These are phyloP conservation scores for Coemansia furcata DNA, from an alignment of 192 early-diverging fungal genomes.

Conservation along the genomic window DNA sequence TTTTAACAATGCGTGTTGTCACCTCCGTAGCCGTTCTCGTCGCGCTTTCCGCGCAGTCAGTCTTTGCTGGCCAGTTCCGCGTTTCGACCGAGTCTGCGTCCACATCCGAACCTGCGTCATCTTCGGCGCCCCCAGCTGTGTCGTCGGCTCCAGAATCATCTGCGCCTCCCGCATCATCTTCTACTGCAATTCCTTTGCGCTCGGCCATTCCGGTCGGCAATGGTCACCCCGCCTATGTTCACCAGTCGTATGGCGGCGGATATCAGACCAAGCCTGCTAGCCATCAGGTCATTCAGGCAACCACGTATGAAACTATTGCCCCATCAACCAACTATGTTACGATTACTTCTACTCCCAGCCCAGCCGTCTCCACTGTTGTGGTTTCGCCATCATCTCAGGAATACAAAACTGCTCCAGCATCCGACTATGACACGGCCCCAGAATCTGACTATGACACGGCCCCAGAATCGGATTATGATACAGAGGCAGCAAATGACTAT, in stretches of 20 bases:
- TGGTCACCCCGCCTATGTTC: conserved; percentile 1
- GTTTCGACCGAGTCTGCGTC: neutral
- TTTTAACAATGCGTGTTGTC: conserved; percentile 25
- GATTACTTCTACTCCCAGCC: conserved; percentile 6
- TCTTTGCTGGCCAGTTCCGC: conserved; percentile 21
- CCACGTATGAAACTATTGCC: neutral
- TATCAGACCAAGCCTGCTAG: neutral
- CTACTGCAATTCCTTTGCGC: conserved; percentile 1
- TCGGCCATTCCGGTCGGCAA: neutral
- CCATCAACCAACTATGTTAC: neutral
- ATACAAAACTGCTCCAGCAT: neutral
- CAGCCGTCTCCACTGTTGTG: conserved; percentile 23
- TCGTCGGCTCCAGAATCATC: neutral
- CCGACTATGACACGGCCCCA: conserved; percentile 4
- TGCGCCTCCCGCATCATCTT: neutral
- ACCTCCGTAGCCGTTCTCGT: conserved; percentile 34
- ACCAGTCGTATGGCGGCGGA: conserved; percentile 8
- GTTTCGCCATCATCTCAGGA: conserved; percentile 15
- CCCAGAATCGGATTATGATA: conserved; percentile 9
- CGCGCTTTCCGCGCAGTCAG: conserved; percentile 31
- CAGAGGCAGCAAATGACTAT: neutral
- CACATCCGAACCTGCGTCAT: neutral
- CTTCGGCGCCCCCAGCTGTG: conserved; percentile 1
- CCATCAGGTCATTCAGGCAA: neutral
- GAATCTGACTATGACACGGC: conserved; percentile 11